Base-by-base conservation (phyloP, 1,139 yeast genomes). In the Yamadazyma oceani region DNA sequence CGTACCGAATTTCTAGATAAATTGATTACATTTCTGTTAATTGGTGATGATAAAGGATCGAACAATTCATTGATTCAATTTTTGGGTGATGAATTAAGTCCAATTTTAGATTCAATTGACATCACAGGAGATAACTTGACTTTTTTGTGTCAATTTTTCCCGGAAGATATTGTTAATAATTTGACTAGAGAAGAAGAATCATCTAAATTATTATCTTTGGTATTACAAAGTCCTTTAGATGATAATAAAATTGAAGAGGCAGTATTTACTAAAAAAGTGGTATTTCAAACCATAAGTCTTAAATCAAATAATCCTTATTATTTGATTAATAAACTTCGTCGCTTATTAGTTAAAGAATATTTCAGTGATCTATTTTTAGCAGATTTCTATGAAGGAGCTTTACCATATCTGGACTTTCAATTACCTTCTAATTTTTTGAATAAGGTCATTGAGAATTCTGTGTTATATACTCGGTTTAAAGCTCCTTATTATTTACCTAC, bases 401-500 rank as follows among this genome's bases (percentile, higher is more conserved):
- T 46, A 19, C 51, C 53, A 7, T 45, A 38, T 29, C 45, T 40
- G 44, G 38, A 46, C 26, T 39, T 37, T 23, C 42, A 43, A 17
- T 31, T 46, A 23, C 67, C 68, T 1, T 38, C 43, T 3, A 51
- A 60, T 36, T 59, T 54, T 40, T 51, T 69, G 17, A 45, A 55
- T 10, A 56, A 49, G 11, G 45, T 69, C 13, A 52, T 69, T 26
- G 54, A 55, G 12, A 59, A 58, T 31, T 62, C 73, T 4, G 39
- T 53, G 5, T 43, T 50, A n/a, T 62, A 62, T 44, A 62, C 57
- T 37, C 56, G 58, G 35, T 49, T 45, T 26, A 56, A 57, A 35
- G 55, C 61, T 22, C 64, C 66, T 2, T 61, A 57, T 44, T 68
- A 61, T 41, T 51, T 70, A 34, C 70, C 73, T 2, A 62, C 70